A percentile compares a stretch with the other conserved stretches of the same genome.
Conservation (phyloP, 768 basidiomycete genomes). For the Ephemerocybe angulata region DNA sequence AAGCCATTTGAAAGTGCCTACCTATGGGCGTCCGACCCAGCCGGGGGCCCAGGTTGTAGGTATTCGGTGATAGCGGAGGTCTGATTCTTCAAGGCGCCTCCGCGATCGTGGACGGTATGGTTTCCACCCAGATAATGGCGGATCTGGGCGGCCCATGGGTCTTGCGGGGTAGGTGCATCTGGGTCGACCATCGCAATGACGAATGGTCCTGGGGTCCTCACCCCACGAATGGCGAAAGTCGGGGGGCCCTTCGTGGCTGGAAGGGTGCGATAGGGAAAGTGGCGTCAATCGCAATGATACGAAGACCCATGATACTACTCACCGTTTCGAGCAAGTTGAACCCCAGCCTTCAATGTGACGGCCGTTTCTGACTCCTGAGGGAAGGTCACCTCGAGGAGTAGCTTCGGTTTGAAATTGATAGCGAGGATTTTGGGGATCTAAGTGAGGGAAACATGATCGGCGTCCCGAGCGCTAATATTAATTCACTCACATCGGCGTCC, state of each 20-base stretch:
- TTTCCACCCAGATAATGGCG: slow-evolving; percentile 47
- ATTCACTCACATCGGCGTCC: slow-evolving; percentile 19
- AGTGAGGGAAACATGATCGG: neutral
- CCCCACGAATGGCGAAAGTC: slow-evolving; percentile 27
- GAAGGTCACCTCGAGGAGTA: slow-evolving; percentile 23
- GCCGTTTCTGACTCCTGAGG: slow-evolving; percentile 15
- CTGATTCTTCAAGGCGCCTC: slow-evolving; percentile 27
- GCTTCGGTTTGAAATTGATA: slow-evolving; percentile 21
- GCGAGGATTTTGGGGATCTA: slow-evolving; percentile 22
- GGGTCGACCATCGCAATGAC: slow-evolving; percentile 46
- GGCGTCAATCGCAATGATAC: neutral
- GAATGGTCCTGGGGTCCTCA: slow-evolving; percentile 34
- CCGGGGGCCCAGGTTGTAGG: slow-evolving; percentile 39
- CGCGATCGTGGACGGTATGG: slow-evolving; percentile 20
- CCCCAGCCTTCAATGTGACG: slow-evolving; percentile 21
- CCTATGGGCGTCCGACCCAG: slow-evolving; percentile 41
- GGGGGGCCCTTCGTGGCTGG: slow-evolving; percentile 39
- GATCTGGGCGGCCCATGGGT: slow-evolving; percentile 38
- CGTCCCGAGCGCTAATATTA: neutral
- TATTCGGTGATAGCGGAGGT: slow-evolving; percentile 43
- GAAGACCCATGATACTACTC: neutral
- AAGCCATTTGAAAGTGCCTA: slow-evolving; percentile 10
- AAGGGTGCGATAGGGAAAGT: neutral
- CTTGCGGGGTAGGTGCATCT: slow-evolving; percentile 50
- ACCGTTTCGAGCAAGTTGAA: slow-evolving; percentile 18